Base-by-base conservation (phyloP, 164 flowering plant genomes). In the Euptelea pleiosperma region DNA sequence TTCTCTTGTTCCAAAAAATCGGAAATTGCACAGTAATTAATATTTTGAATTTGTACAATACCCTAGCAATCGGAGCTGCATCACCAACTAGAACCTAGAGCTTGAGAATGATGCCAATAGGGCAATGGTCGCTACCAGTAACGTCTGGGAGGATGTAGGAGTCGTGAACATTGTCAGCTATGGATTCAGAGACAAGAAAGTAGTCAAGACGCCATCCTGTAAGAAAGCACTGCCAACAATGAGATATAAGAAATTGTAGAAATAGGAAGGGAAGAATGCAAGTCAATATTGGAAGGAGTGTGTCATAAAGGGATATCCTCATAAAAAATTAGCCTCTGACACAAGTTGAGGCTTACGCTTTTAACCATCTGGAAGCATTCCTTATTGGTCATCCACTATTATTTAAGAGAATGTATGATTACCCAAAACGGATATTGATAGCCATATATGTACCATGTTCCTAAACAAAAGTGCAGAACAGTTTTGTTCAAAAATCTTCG, bases 171-270 rank as follows among this genome's bases (percentile, higher is more conserved):
- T 73, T 74, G 63, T 88, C 82, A 0, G 82, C 83, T 45, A 93
- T 76, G 18, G 86, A 79, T 66, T 90, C 95, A 4, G 99, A 90
- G 31, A 78, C 91, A 25, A 93, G 83, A 63, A 87, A 93, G 69
- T 93, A 93, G 73, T 93, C 99, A 2, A 93, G 91, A 50, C 99
- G 79, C 99, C 99, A 93, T 15, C 99, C 99, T 93, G 76, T 69
- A 52, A 63, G 42, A 64, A 52, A 21, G 2, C 18, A 58, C 50
- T 63, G 10, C n/a, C 48, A 69, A 35, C 42, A 3, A 55, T 12
- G 18, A 59, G 19, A 57, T 9, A 53, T 1, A 51, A 29, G 40
- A 22, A 9, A 49, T 11, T 6, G 19, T 15, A 24, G 8, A 22
- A 39, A 12, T 18, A 8, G 24, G 9, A 34, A 16, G 25, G 42